Evolutionary conservation across 2,329 filamentous ascomycete species (phyloP).

Genomic region (Tricladium varicosporioides): DNA sequence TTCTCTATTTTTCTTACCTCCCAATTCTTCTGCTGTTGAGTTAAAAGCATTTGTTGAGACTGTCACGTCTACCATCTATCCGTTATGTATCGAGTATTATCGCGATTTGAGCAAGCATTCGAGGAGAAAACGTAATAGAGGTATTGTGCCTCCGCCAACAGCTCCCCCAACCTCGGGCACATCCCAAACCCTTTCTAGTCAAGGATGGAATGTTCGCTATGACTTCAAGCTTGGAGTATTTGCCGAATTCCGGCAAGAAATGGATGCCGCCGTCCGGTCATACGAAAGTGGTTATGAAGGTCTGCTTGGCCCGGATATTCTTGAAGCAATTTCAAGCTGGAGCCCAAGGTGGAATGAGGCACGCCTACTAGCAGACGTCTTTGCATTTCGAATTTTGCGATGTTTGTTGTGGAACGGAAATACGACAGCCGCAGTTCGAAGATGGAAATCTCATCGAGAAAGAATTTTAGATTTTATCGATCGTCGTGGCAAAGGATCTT

Average conservation of each 20-base stretch:
- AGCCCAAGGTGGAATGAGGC: slow-evolving; percentile 88
- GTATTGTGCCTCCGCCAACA: slow-evolving; percentile 75
- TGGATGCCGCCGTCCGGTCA: slow-evolving; percentile 80
- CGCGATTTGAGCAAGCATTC: slow-evolving; percentile 90
- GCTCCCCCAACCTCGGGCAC: slow-evolving; percentile 80
- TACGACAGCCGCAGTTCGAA: slow-evolving; percentile 74
- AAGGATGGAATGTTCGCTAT: slow-evolving; percentile 91
- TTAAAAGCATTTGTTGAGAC: slow-evolving; percentile 71
- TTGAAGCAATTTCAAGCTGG: slow-evolving; percentile 89
- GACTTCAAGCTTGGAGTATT: slow-evolving; percentile 92
- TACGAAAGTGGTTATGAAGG: slow-evolving; percentile 86
- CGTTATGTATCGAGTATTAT: slow-evolving; percentile 83
- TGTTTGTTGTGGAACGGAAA: slow-evolving; percentile 79
- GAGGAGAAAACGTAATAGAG: slow-evolving; percentile 81
- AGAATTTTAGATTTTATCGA: slow-evolving; percentile 77
- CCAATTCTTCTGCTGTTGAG: slow-evolving; percentile 68
- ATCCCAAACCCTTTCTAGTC: slow-evolving; percentile 78
- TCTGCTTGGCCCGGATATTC: slow-evolving; percentile 76
- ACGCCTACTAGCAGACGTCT: slow-evolving; percentile 78
- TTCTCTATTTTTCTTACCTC: slow-evolving; percentile 77
- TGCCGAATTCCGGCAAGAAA: slow-evolving; percentile 89
- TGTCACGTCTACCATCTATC: slow-evolving; percentile 71
- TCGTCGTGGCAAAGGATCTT: slow-evolving; percentile 77
- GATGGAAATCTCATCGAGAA: slow-evolving; percentile 76
- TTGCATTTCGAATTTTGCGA: slow-evolving; percentile 77